phyloP scores from a whole-genome alignment of 2,329 filamentous ascomycete species.

The Sporothrix inflata region DNA sequence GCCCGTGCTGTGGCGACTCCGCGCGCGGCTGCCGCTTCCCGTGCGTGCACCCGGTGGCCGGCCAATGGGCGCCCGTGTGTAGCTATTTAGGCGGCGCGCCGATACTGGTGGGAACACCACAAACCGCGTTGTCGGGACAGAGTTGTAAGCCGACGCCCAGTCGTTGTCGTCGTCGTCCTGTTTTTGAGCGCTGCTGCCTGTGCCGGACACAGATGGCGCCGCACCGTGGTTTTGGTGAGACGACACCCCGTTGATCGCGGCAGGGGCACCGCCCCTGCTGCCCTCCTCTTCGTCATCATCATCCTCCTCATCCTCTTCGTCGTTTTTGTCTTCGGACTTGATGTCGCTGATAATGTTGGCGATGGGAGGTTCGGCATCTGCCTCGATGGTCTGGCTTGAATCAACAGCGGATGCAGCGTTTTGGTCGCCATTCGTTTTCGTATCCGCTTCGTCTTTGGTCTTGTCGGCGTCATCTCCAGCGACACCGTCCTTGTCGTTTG shows the following conservation, averaged over 20 bases:
- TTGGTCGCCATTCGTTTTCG: slow-evolving; percentile 18
- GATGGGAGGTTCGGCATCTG: background rate
- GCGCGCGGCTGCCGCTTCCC: slow-evolving; percentile 44
- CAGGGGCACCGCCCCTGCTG: background rate
- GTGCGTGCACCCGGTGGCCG: slow-evolving; percentile 46
- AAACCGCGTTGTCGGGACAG: slow-evolving; percentile 72
- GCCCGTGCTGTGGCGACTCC: slow-evolving; percentile 44
- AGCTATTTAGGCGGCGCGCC: slow-evolving; percentile 51
- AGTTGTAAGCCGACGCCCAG: slow-evolving; percentile 55
- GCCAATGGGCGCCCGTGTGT: slow-evolving; percentile 48
- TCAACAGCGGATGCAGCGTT: background rate
- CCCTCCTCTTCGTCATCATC: background rate
- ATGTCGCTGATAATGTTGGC: slow-evolving; percentile 14
- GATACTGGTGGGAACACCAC: slow-evolving; percentile 74
- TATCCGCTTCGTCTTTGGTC: background rate
- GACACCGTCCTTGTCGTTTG: slow-evolving; percentile 31
- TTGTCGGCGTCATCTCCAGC: background rate
- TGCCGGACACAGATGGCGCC: background rate
- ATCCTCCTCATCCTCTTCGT: background rate
- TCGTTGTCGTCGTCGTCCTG: slow-evolving; percentile 37
- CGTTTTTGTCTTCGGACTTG: slow-evolving; percentile 4
- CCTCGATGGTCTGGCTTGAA: background rate
- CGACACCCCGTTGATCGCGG: background rate
- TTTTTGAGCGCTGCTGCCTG: background rate
- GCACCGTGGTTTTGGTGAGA: background rate